Conservation (phyloP, 495 filamentous ascomycete species). For the Xylaria longipes region DNA sequence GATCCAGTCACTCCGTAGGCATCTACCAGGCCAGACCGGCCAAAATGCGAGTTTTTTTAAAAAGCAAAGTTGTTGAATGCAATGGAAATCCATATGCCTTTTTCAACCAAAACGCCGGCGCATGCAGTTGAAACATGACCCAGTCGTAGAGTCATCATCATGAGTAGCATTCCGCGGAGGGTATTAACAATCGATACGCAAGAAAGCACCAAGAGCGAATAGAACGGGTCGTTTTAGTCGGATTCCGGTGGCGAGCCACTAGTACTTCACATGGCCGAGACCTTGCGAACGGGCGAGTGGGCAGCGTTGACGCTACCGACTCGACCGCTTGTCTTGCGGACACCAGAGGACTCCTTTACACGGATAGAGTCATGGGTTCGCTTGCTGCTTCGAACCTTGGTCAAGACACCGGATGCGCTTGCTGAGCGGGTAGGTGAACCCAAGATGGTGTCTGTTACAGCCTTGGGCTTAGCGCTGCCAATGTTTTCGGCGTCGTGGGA, state of each 20-base stretch:
- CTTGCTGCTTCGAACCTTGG: constrained; percentile 76
- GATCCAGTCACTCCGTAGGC: neutral
- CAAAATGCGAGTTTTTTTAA: constrained; percentile 17
- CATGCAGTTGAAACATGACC: constrained; percentile 39
- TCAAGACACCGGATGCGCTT: constrained; percentile 69
- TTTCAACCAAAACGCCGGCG: constrained; percentile 39
- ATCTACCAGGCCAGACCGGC: neutral
- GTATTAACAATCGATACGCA: constrained; percentile 34
- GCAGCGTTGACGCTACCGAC: constrained; percentile 75
- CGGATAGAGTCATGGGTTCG: constrained; percentile 62
- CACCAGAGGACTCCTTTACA: constrained; percentile 63
- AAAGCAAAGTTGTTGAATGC: constrained; percentile 27
- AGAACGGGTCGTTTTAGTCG: constrained; percentile 23
- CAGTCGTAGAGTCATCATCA: constrained; percentile 41
- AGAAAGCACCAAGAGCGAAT: constrained; percentile 27
- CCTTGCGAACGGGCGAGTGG: constrained; percentile 42
- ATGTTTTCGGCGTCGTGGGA: constrained; percentile 63
- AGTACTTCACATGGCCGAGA: constrained; percentile 45
- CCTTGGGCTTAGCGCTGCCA: constrained; percentile 64
- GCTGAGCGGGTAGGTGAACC: constrained; percentile 57
- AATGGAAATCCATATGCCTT: constrained; percentile 30
- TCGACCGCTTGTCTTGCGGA: constrained; percentile 91
- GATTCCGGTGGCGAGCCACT: constrained; percentile 4
- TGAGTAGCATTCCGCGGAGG: constrained; percentile 30
- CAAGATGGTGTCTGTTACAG: constrained; percentile 50